These are phyloP conservation scores for Thielaviopsis musarum DNA, from an alignment of 2,329 filamentous ascomycete genomes.

Conservation along the genomic window DNA sequence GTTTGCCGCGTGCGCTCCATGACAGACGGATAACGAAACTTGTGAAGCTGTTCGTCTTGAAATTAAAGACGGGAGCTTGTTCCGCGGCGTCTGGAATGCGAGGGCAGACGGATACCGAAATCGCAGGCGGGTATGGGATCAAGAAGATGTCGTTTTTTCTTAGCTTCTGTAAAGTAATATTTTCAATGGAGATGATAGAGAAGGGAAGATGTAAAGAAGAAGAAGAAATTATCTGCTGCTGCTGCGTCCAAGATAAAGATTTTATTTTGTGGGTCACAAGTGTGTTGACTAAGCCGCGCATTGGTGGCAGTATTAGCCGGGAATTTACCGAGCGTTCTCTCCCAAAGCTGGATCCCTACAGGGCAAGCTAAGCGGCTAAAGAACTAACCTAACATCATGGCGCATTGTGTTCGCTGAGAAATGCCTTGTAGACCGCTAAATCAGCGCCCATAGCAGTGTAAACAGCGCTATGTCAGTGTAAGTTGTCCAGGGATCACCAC, in stretches of 20 bases:
- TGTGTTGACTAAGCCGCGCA: conserved; percentile 7
- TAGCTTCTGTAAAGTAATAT: too few relatives aligned
- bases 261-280: conserved; percentile 6
- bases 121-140: not conserved
- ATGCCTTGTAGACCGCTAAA: not conserved
- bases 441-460: not conserved
- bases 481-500: not conserved
- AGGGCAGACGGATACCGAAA: not conserved
- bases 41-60: not conserved
- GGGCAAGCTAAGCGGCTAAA: not conserved
- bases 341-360: not conserved
- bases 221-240: not conserved
- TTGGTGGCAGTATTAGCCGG: not conserved
- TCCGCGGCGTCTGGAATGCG: not conserved
- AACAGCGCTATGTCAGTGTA: not conserved
- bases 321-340: not conserved
- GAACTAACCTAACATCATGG: too few relatives aligned
- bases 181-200: not conserved
- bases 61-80: not conserved
- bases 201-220: not conserved
- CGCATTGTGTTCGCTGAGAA: too few relatives aligned
- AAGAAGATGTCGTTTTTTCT: not conserved
- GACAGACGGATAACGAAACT: not conserved
- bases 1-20: not conserved
- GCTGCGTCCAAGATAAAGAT: conserved; percentile 1